phyloP scores from a whole-genome alignment of 1,139 yeast genomes.

The Chernovozyma aurita region DNA sequence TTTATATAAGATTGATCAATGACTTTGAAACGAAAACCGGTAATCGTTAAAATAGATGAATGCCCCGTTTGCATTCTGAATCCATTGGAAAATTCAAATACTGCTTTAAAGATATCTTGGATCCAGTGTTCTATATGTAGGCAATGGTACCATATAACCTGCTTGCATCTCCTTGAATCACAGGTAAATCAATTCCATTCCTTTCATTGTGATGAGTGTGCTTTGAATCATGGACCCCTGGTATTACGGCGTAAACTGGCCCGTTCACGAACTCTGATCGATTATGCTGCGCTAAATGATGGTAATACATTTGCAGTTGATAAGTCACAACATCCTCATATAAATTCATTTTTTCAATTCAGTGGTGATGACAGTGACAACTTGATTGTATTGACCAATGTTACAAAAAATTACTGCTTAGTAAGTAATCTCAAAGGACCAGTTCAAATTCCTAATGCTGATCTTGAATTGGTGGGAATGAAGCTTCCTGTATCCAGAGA shows the following conservation, averaged over 20 bases:
- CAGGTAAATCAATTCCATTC: conserved; percentile 38
- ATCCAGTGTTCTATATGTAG: conserved; percentile 58
- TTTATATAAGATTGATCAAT: no score
- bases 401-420: conserved; percentile 36
- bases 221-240: conserved; percentile 46
- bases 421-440: conserved; percentile 15
- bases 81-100: conserved; percentile 10
- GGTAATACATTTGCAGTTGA: conserved; percentile 64
- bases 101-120: conserved; percentile 39
- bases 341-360: conserved; percentile 12
- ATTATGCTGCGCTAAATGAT: conserved; percentile 75
- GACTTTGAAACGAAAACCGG: not conserved
- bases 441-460: conserved; percentile 29
- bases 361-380: not conserved
- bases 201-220: conserved; percentile 57
- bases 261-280: conserved; percentile 52
- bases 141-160: conserved; percentile 58
- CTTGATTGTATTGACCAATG: conserved; percentile 12
- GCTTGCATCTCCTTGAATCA: conserved; percentile 37
- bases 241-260: conserved; percentile 51
- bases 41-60: conserved; percentile 8
- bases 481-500: conserved; percentile 28
- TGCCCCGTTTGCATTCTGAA: conserved; percentile 17
- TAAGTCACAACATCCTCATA: conserved; percentile 61
- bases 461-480: conserved; percentile 30